Evolutionary conservation across 169 alveolate genomes (phyloP).

Genomic region (Cryptosporidium tyzzeri): DNA sequence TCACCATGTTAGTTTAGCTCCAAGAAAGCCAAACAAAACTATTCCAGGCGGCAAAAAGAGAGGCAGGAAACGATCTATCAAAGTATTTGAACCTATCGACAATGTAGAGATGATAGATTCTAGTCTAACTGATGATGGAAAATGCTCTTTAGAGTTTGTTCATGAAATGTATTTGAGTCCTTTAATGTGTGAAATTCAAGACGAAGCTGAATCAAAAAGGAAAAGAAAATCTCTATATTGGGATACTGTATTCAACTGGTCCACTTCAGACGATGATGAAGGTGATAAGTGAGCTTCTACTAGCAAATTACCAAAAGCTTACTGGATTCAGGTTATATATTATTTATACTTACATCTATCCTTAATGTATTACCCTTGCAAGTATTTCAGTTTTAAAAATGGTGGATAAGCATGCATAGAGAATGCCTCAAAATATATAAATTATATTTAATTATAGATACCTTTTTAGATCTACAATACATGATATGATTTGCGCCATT

Average conservation of each 20-base stretch:
- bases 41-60: not conserved
- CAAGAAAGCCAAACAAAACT: not conserved
- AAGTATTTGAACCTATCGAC: not conserved
- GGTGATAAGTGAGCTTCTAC: not conserved
- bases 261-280: conserved; percentile 19
- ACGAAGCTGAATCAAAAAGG: not conserved
- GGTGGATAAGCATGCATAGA: no score
- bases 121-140: not conserved
- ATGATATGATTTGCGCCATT: not conserved
- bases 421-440: no score
- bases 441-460: not conserved
- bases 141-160: not conserved
- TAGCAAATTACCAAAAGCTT: not conserved
- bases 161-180: not conserved
- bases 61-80: conserved; percentile 5
- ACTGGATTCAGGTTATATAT: not conserved
- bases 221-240: not conserved
- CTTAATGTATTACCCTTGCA: no score
- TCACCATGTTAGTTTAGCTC: not conserved
- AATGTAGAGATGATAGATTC: not conserved
- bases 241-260: conserved; percentile 12
- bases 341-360: no score
- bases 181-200: not conserved
- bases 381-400: no score
- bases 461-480: not conserved